Evolutionary conservation across 1,139 yeast genomes (phyloP), one percentile per base, ranked within the genome.

Genomic region (Scheffersomyces quercinus): DNA sequence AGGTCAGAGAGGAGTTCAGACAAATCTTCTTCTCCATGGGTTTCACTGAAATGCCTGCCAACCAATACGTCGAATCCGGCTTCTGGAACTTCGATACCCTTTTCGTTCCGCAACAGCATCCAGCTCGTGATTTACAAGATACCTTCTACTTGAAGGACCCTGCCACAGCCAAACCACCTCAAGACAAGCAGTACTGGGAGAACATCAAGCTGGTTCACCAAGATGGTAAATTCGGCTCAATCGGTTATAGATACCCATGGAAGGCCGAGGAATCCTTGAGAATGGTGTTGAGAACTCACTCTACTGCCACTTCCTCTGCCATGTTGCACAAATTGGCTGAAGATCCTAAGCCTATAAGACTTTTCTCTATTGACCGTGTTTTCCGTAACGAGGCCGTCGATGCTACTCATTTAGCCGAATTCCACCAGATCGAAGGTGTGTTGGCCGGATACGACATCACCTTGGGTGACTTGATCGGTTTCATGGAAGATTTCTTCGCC

Each of bases 331-430:
- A 88, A 59, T 79, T 93, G 56, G 97, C 98, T 42, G 68, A 82
- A 54, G 87, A 90, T 66, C 98, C 98, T 46, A 84, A 83, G 60
- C 98, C 99, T 44, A 80, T 87, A 16, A 82, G 98, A 70, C 79
- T 89, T 64, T 95, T 95, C 76, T 88, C 97, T 42, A 95, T 95
- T 59, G 99, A 95, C 70, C 83, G 97, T 65, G 99, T 95, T 51
- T 95, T 95, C 87, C 88, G 99, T 75, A 95, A 95, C 66, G 99
- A 95, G 75, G 98, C 99, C 16, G 99, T 95, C 43, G 99, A 95
- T 66, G 99, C 98, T 43, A 95, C 99, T n/a, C 99, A 95, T 70
- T 81, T 95, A 70, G 99, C 99, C 26, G 99, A 95, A 74, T 95
- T 95, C 79, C 98, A 93, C 71, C 99, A 95, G 75, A 96, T 95